These are phyloP conservation scores for Syzygium aqueum DNA, from an alignment of 345 rosid species.

Conservation along the genomic window DNA sequence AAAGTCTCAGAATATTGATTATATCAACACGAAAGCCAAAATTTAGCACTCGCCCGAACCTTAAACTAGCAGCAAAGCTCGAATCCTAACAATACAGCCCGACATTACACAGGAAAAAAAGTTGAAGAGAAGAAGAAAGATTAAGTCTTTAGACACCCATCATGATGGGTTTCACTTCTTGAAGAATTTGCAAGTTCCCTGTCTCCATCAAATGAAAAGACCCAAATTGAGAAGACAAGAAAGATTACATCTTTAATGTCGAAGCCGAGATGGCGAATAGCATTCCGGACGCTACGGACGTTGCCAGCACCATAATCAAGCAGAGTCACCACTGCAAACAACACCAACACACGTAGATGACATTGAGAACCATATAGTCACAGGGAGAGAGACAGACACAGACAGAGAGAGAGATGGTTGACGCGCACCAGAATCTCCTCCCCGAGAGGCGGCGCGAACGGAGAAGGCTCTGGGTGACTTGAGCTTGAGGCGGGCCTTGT, in stretches of 20 bases:
- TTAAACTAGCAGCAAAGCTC: neutral
- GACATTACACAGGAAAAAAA: neutral
- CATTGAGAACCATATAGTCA: neutral
- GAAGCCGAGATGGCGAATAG: conserved; percentile 71
- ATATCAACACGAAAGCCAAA: neutral
- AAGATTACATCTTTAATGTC: conserved; percentile 46
- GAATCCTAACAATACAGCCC: neutral
- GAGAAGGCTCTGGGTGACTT: conserved; percentile 30
- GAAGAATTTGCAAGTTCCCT: neutral
- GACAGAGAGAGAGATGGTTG: neutral
- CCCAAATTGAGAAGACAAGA: neutral
- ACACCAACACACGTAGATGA: neutral
- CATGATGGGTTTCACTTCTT: neutral
- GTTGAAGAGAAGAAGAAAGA: neutral
- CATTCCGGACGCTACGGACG: conserved; percentile 81
- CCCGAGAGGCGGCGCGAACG: conserved; percentile 42
- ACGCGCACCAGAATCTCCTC: conserved; percentile 47
- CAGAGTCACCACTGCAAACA: conserved; percentile 54
- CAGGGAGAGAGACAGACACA: neutral
- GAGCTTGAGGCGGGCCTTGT: conserved; percentile 20
- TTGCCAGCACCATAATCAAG: conserved; percentile 98
- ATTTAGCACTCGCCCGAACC: neutral
- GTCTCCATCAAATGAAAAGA: neutral
- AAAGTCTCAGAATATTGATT: neutral
- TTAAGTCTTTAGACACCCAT: neutral